Base-by-base conservation (phyloP, 257 asterid species). In the Fraxinus anomala region DNA sequence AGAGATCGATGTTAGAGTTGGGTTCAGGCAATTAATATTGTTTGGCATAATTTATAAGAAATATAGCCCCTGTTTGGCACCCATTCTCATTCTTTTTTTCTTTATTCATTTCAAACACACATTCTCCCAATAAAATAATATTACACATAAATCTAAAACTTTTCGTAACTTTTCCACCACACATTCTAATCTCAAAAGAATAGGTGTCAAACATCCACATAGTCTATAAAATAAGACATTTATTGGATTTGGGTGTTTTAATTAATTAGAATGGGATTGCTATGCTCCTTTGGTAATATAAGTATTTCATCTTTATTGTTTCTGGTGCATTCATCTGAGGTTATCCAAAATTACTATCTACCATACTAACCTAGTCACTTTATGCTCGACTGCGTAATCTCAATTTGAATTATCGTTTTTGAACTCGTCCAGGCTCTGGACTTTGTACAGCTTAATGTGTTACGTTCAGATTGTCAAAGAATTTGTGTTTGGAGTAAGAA, bases 281-380 rank as follows among this genome's bases (percentile, higher is more conserved):
- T 75, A 51, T 56, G 42, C 37, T 37, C 63, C 42, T 69, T 54
- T 61, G 23, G 68, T n/a, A 69, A 59, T 76, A 59, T 65, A 44
- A 34, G 68, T 13, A 42, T 71, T 39, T 5, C 23, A 40, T 36
- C 39, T 66, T 21, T 8, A 33, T 73, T 74, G 19, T 67, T 7
- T 66, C 44, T 21, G 19, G 17, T 30, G 56, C 31, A 70, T 33
- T 36, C 19, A n/a, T 36, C 54, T 24, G 36, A 51, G 23, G 11
- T 56, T 61, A 36, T 5, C 39, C 33, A 4, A 28, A 24, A 17
- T 42, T 61, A n/a, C 59, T 33, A 30, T 63, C 44, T 9, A 16
- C 11, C 13, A 14, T 19, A 19, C 34, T 30, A 31, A 56, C 26
- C n/a, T 10, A 6, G 28, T 65, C 36, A 51, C 3, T 0, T 7